These are phyloP conservation scores for Aspergillus asperescens DNA, from an alignment of 495 filamentous ascomycete species.

Conservation along the genomic window DNA sequence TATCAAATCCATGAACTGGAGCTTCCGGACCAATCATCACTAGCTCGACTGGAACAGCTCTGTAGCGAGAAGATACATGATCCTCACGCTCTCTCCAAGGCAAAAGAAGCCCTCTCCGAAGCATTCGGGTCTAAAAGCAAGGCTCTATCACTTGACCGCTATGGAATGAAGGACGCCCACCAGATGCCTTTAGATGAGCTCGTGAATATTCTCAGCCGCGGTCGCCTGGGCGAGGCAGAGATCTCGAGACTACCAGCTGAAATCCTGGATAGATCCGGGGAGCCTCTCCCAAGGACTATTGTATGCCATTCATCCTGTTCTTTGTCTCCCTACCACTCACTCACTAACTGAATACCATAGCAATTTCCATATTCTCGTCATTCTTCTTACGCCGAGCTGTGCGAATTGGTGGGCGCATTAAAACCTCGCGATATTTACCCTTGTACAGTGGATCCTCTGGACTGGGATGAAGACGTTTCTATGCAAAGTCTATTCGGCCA, in stretches of 20 bases:
- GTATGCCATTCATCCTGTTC: slow-evolving; percentile 6
- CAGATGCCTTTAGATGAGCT: slow-evolving; percentile 45
- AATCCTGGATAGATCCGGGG: not conserved
- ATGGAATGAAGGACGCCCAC: slow-evolving; percentile 34
- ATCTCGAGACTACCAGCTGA: not conserved
- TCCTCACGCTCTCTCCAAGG: slow-evolving; percentile 26
- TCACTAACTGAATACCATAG: slow-evolving; percentile 17
- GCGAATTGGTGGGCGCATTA: slow-evolving; percentile 62
- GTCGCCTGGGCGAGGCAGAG: slow-evolving; percentile 2
- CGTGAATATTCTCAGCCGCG: slow-evolving; percentile 31
- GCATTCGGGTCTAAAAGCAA: slow-evolving; percentile 34
- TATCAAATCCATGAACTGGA: slow-evolving; percentile 61
- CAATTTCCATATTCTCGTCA: slow-evolving; percentile 86
- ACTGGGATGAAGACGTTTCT: slow-evolving; percentile 58
- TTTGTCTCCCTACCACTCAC: not conserved
- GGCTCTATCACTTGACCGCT: slow-evolving; percentile 38
- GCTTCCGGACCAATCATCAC: slow-evolving; percentile 39
- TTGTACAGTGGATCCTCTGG: slow-evolving; percentile 64
- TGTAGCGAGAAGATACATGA: slow-evolving; percentile 40
- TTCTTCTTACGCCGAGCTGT: slow-evolving; percentile 78
- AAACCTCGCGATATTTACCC: slow-evolving; percentile 74
- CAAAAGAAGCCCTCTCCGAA: slow-evolving; percentile 27
- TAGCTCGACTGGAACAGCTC: slow-evolving; percentile 44
- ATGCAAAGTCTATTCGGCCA: slow-evolving; percentile 67
- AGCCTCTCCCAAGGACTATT: slow-evolving; percentile 14